Percentiles rank a stretch among this genome's conserved stretches.
Evolutionary conservation across 1,284 basidiomycete genomes (phyloP).

Genomic region (Moesziomyces antarcticus): DNA sequence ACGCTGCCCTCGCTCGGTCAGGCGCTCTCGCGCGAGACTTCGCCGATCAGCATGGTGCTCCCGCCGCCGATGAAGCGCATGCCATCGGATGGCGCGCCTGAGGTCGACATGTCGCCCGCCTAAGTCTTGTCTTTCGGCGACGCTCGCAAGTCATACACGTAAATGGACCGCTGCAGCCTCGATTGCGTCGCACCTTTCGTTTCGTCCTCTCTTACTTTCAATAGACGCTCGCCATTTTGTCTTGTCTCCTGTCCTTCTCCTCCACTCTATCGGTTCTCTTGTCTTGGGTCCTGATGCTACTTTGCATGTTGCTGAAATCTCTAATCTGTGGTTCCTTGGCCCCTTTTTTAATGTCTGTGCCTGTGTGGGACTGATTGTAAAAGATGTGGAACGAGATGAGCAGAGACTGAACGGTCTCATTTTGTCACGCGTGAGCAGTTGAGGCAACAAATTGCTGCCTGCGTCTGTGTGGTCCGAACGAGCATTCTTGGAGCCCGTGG

Average conservation of each 20-base stretch:
- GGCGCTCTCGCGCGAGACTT: conserved; percentile 38
- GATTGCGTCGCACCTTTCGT: neutral
- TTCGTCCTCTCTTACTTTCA: neutral
- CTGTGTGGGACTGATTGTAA: no score
- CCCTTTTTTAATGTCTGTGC: no score
- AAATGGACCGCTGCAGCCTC: neutral
- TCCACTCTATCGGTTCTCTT: neutral
- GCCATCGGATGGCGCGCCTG: conserved; percentile 27
- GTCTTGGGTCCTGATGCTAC: neutral
- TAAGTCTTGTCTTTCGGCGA: neutral
- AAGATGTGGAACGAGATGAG: no score
- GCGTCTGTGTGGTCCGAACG: no score
- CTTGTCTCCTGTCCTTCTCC: neutral
- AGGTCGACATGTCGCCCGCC: conserved; percentile 41
- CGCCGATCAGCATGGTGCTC: conserved; percentile 44
- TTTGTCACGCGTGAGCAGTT: no score
- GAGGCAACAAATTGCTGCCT: no score
- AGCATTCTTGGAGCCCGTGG: no score
- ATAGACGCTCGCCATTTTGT: neutral
- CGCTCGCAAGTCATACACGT: neutral
- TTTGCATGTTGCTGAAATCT: neutral
- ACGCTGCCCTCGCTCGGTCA: conserved; percentile 42
- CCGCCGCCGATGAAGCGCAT: conserved; percentile 45
- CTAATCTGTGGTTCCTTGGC: neutral
- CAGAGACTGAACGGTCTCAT: no score